Conservation (phyloP, 2,329 filamentous ascomycete species). For the Cladorrhinum sp. region DNA sequence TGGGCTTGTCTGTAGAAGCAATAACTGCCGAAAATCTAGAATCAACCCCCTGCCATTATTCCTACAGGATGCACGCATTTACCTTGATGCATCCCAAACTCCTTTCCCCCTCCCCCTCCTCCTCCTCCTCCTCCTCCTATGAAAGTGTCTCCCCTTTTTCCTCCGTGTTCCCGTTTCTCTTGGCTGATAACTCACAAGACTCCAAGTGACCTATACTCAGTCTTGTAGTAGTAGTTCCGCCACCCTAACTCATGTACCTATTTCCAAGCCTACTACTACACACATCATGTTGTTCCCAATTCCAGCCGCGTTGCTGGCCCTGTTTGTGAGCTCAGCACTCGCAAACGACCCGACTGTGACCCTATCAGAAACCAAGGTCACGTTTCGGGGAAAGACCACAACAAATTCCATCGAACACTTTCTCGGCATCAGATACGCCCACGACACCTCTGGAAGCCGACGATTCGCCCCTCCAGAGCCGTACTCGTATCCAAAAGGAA, state of each 20-base stretch:
- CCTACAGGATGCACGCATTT: background rate
- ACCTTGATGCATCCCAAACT: background rate
- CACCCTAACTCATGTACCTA: background rate
- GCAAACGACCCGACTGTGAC: slow-evolving; percentile 8
- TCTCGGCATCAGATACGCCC: slow-evolving; percentile 29
- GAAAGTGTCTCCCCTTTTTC: background rate
- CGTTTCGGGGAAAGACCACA: slow-evolving; percentile 21
- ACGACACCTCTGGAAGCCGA: slow-evolving; percentile 28
- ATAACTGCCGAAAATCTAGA: background rate
- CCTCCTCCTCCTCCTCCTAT: no score
- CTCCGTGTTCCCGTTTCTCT: background rate
- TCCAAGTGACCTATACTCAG: background rate
- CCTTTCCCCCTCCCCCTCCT: background rate
- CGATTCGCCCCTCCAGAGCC: slow-evolving; percentile 30
- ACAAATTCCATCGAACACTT: slow-evolving; percentile 27
- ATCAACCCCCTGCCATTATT: background rate
- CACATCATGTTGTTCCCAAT: background rate
- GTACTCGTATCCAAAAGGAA: slow-evolving; percentile 25
- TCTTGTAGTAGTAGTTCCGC: background rate
- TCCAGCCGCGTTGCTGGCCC: background rate
- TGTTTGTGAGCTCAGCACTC: background rate
- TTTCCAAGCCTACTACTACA: background rate
- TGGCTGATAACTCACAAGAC: background rate
- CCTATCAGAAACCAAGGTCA: slow-evolving; percentile 5
- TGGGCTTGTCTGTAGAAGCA: background rate